A percentile compares a stretch with the other conserved stretches of the same genome.
Evolutionary conservation across 202 grass and related monocot genomes (phyloP).

Genomic region (Zizania palustris): DNA sequence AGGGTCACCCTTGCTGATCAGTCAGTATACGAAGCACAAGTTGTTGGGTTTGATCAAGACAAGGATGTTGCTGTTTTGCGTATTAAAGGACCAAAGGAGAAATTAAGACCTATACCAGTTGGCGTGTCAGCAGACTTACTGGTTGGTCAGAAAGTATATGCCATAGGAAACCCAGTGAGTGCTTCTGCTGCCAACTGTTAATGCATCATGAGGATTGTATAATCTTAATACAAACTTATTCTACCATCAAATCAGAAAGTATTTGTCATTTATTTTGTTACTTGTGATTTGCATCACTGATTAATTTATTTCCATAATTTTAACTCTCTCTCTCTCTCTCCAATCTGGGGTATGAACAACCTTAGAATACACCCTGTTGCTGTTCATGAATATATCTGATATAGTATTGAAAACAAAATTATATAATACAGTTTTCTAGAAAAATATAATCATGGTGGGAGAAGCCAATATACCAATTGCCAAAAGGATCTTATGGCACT

Average conservation of each 20-base stretch:
- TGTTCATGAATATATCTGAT: constrained; percentile 5
- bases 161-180: constrained; percentile 98
- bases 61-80: constrained; percentile 96
- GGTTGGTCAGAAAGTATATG: constrained; percentile 98
- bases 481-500: background rate
- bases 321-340: background rate
- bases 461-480: background rate
- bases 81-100: constrained; percentile 86
- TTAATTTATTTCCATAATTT: background rate
- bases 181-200: constrained; percentile 27
- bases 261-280: background rate
- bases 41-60: constrained; percentile 96
- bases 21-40: constrained; percentile 77
- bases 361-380: background rate
- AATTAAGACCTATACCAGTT: constrained; percentile 89
- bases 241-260: background rate
- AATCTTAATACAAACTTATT: background rate
- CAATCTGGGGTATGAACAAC: background rate
- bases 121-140: constrained; percentile 89
- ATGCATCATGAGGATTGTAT: background rate
- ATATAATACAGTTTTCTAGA: background rate
- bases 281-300: background rate
- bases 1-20: constrained; percentile 97
- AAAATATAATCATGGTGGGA: background rate
- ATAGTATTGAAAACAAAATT: background rate